phyloP scores from a whole-genome alignment of 495 filamentous ascomycete species.

The Trichodelitschia bisporula region DNA sequence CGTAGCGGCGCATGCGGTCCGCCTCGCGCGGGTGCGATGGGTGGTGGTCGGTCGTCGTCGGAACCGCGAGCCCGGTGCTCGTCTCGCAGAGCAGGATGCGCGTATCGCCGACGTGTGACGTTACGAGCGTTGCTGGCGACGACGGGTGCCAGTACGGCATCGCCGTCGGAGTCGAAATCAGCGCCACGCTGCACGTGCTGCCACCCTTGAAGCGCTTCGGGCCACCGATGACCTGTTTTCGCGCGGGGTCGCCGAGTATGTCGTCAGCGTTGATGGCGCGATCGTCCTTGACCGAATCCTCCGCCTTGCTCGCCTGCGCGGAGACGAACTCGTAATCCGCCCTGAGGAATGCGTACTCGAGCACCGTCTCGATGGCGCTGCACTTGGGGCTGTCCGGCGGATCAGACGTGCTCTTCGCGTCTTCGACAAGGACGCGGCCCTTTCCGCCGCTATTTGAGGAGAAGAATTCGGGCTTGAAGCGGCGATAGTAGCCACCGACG shows the following conservation, averaged over 20 bases:
- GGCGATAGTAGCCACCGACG: constrained; percentile 80
- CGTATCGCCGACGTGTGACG: constrained; percentile 83
- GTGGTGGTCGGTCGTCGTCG: constrained; percentile 72
- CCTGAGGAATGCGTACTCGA: constrained; percentile 78
- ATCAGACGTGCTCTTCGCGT: constrained; percentile 1
- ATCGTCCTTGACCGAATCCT: constrained; percentile 43
- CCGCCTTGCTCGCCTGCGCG: constrained; percentile 45
- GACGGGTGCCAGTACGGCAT: constrained; percentile 88
- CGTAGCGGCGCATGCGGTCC: constrained; percentile 60
- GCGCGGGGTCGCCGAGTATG: constrained; percentile 40
- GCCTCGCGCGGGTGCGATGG: constrained; percentile 68
- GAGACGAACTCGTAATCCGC: constrained; percentile 83
- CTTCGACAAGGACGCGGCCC: constrained; percentile 10
- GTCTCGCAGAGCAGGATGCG: constrained; percentile 72
- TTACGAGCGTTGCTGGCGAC: constrained; percentile 57
- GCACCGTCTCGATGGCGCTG: constrained; percentile 29
- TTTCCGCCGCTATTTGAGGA: constrained; percentile 13
- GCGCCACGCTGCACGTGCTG: constrained; percentile 65
- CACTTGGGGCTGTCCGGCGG: too few species aligned
- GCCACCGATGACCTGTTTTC: constrained; percentile 29
- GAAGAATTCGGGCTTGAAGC: constrained; percentile 57
- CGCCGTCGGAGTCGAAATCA: constrained; percentile 77
- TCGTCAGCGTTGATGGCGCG: constrained; percentile 58
- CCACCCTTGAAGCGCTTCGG: constrained; percentile 68
- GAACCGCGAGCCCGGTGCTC: constrained; percentile 44